Evolutionary conservation across 164 flowering plant genomes (phyloP), one percentile per base, ranked within the genome.

Genomic region (Stephania cephalantha): DNA sequence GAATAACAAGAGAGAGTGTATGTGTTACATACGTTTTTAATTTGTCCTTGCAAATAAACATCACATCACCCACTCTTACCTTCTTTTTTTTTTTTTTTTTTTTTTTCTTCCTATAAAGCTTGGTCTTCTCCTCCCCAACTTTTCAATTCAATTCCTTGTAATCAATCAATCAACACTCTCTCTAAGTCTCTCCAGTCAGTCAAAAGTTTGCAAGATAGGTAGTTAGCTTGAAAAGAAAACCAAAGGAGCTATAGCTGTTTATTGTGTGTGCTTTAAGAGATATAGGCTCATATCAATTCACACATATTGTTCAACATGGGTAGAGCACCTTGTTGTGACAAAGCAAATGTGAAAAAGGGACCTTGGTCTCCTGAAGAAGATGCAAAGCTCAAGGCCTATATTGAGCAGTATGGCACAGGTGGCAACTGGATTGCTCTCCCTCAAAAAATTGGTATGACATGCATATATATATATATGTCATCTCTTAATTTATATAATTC

Each of bases 331-430:
- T 92, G 97, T 78, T 92, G 97, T 71, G 97, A 92, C 85, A 92
- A 90, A 79, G 88, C 87, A 3, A 89, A 87, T 61, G 95, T 92
- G 74, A 92, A 92, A 86, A 92, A 79, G 67, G 97, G 97, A 65
- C 97, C 97, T 11, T 92, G 97, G 97, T 86, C 93, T 29, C 90
- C 97, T 44, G 97, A 92, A 80, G 97, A 92, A 77, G 97, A 92
- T 78, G 88, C 88, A 5, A 89, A 77, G 81, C 91, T 92, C 55
- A 92, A 92, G 79, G 86, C 83, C 61, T 90, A 86, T 74, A 89
- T 92, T 31, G 93, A 90, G 71, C 64, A 86, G 73, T 69, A 83
- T 81, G 93, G 93, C 3, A 92, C 93, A 69, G 97, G 95, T 42
- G 88, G 88, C 72, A 92, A 92, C 80, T 92, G 97, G 97, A 92